phyloP scores from a whole-genome alignment of 768 basidiomycete genomes.

The Mycena galopus region DNA sequence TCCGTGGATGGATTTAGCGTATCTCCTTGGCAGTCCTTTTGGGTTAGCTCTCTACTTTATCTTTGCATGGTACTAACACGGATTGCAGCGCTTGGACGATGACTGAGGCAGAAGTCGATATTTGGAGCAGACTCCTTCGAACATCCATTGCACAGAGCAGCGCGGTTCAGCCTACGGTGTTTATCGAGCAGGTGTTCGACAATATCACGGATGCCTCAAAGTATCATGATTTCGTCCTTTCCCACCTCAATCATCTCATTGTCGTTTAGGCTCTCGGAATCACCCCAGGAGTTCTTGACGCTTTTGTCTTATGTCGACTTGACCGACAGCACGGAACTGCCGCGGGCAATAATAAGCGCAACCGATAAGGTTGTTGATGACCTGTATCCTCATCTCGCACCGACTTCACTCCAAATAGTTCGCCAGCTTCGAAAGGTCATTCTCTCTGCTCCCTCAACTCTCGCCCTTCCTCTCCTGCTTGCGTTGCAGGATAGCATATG shows the following conservation, averaged over 20 bases:
- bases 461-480: slow-evolving; percentile 52
- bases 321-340: slow-evolving; percentile 31
- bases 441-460: slow-evolving; percentile 38
- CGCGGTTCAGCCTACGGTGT: slow-evolving; percentile 35
- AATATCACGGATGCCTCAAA: slow-evolving; percentile 37
- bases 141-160: slow-evolving; percentile 45
- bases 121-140: slow-evolving; percentile 58
- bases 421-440: slow-evolving; percentile 50
- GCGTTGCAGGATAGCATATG: slow-evolving; percentile 55
- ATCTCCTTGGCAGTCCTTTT: slow-evolving; percentile 62
- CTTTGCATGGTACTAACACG: slow-evolving; percentile 21
- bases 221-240: not conserved
- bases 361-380: slow-evolving; percentile 47
- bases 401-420: slow-evolving; percentile 53
- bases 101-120: slow-evolving; percentile 53
- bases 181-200: slow-evolving; percentile 47
- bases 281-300: slow-evolving; percentile 39
- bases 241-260: not conserved
- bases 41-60: slow-evolving; percentile 49
- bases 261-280: slow-evolving; percentile 38
- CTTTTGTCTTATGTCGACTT: slow-evolving; percentile 44
- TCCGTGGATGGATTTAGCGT: slow-evolving; percentile 57
- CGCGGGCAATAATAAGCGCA: slow-evolving; percentile 43
- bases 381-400: slow-evolving; percentile 49
- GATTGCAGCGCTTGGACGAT: slow-evolving; percentile 59